Conservation (phyloP, 345 rosid species). For the Erysimum cheiranthoides region DNA sequence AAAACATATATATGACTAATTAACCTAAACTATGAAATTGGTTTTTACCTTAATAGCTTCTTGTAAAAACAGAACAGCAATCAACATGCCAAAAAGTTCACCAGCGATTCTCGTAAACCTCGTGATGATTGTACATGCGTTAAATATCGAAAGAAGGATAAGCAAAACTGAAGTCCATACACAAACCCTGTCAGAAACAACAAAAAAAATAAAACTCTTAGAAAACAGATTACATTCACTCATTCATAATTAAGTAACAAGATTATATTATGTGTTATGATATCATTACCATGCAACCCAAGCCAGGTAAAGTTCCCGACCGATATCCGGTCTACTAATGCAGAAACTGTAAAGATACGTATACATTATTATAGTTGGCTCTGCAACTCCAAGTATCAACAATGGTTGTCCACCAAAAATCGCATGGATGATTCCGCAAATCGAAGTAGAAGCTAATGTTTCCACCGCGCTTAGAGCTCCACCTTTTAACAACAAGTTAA, state of each 20-base stretch:
- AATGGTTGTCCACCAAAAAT: constrained; percentile 88
- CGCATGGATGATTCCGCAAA: constrained; percentile 81
- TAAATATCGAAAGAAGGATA: constrained; percentile 68
- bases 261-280: neutral
- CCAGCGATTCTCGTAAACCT: constrained; percentile 80
- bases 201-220: neutral
- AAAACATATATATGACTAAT: neutral
- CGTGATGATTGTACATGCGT: constrained; percentile 62
- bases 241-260: neutral
- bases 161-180: constrained; percentile 74
- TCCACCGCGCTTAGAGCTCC: constrained; percentile 80
- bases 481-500: constrained; percentile 44
- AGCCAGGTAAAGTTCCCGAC: constrained; percentile 65
- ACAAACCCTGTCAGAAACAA: constrained; percentile 63
- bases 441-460: constrained; percentile 77
- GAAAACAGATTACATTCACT: neutral
- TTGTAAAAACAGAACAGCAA: constrained; percentile 77
- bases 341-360: constrained; percentile 78
- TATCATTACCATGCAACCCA: constrained; percentile 85
- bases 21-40: neutral
- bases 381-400: constrained; percentile 86
- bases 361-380: constrained; percentile 89
- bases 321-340: constrained; percentile 60
- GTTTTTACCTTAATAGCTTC: constrained; percentile 72
- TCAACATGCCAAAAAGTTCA: constrained; percentile 84